Percentiles rank a stretch among this genome's conserved stretches.
Evolutionary conservation across 192 early-diverging fungal genomes (phyloP).

Genomic region (Coemansia sp.): DNA sequence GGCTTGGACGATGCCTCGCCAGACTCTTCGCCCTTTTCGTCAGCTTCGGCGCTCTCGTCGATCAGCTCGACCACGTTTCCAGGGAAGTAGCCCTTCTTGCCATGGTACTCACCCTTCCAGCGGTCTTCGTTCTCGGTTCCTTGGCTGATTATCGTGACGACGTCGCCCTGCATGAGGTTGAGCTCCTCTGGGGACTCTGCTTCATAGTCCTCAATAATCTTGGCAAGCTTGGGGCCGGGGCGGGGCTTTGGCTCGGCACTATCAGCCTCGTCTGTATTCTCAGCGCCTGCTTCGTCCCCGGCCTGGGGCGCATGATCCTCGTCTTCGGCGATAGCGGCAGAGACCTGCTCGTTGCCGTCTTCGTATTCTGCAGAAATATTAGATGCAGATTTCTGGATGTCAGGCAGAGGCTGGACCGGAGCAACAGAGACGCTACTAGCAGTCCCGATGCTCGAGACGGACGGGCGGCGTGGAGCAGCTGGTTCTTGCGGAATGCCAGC

Average conservation of each 20-base stretch:
- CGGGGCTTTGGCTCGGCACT: conserved; percentile 18
- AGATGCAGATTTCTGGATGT: conserved; percentile 1
- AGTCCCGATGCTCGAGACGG: conserved; percentile 13
- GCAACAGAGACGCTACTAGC: conserved; percentile 4
- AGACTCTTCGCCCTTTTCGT: conserved; percentile 24
- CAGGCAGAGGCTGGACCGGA: neutral
- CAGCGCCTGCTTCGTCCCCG: conserved; percentile 6
- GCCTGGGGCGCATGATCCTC: neutral
- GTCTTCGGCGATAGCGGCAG: neutral
- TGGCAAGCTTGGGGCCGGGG: conserved; percentile 51
- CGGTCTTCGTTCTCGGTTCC: conserved; percentile 55
- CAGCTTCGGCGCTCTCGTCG: conserved; percentile 30
- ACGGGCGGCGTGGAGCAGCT: conserved; percentile 13
- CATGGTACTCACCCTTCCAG: conserved; percentile 80
- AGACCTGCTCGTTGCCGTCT: conserved; percentile 1
- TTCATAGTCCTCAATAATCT: conserved; percentile 72
- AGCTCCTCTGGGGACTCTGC: conserved; percentile 65
- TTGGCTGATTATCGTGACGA: conserved; percentile 69
- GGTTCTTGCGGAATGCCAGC: conserved; percentile 7
- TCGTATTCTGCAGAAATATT: conserved; percentile 3
- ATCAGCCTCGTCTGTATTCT: conserved; percentile 4
- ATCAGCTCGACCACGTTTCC: conserved; percentile 58
- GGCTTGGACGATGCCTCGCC: conserved; percentile 20
- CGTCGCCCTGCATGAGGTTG: conserved; percentile 62
- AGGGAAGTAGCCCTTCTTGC: conserved; percentile 74